Base-by-base conservation (phyloP, 345 rosid species). In the Euphorbia lathyris region DNA sequence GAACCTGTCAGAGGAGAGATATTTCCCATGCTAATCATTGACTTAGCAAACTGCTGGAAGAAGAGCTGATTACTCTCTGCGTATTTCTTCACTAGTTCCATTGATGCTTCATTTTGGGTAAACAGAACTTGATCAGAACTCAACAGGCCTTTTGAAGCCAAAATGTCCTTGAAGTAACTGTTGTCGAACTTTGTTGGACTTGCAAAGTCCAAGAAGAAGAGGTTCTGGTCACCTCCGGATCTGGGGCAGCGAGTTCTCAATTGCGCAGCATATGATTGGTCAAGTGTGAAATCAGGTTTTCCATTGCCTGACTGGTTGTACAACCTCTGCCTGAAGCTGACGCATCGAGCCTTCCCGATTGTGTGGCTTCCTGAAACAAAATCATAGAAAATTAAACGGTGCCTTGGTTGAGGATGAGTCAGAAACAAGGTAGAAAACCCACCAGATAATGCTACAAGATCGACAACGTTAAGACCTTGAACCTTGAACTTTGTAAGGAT, bases 21-120 rank as follows among this genome's bases (percentile, higher is more conserved):
- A 66, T 84, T 88, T 43, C 95, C 95, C 98, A 94, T 91, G 83
- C 82, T 91, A 66, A 94, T 68, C 92, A 94, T 94, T 5, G 98
- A 91, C 78, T 83, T 78, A 26, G 89, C 90, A 68, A 91, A 94
- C 62, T 94, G 97, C 80, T 82, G 27, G 16, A 91, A 85, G 84
- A 94, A 91, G 34, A 85, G 82, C 72, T 66, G 79, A 56, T 85
- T 83, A 74, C 85, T 76, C 72, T 80, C 75, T 4, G 97, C 96
- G 47, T 88, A 94, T 73, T 79, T 72, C 88, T 87, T 84, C 69
- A 90, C 98, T 27, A 94, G 69, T 63, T 83, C 87, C 86, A 77
- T 74, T 6, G 98, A 85, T 48, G 72, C 80, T 68, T 76, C 69
- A 65, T 60, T 87, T 76, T 80, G 85, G 7, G 95, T 88, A 32